Base-by-base conservation (phyloP, 108 stramenopile species). In the Cyclotella choctawhatcheeana region DNA sequence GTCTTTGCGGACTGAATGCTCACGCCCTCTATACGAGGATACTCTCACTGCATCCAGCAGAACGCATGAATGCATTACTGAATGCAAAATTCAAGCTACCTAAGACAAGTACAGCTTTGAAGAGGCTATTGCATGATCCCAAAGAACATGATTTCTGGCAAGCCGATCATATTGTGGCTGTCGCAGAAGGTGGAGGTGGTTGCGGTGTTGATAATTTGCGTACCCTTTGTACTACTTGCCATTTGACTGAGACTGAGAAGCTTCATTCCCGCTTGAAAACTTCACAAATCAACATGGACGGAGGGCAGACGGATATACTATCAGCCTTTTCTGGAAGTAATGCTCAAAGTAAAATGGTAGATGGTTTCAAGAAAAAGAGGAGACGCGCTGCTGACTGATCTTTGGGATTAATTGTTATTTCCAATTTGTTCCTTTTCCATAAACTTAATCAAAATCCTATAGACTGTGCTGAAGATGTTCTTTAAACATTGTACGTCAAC, bases 81-180 rank as follows among this genome's bases (percentile, higher is more conserved):
- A 86, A 79, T 58, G 85, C 87, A 14, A 88, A 80, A 33, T 89
- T 85, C 83, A 88, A 75, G 37, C 79, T 88, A 16, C 88, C 88
- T 0, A 73, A 78, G 31, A 76, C 77, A 7, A 32, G 64, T 7
- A 68, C 54, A 43, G 80, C 85, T n/a, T 29, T 82, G 21, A 85
- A 89, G 29, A 79, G 76, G n/a, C 67, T 88, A 24, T 55, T 93
- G 8, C 73, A 77, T 21, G 50, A 84, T 70, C 89, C 89, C 2
- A 79, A 79, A 47, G 92, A 90, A 56, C 76, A 81, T 29, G 86
- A 89, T 48, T 94, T 91, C 58, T 94, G 93, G 93, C 86, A 94
- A 79, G 93, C 85, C 0, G 93, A 94, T 67, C 93, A 94, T 70
- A 86, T 88, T n/a, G 26, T 69, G 10, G 81, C 93, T 25, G 93